Evolutionary conservation across 345 rosid species (phyloP).

Genomic region (Pistacia integerrima): DNA sequence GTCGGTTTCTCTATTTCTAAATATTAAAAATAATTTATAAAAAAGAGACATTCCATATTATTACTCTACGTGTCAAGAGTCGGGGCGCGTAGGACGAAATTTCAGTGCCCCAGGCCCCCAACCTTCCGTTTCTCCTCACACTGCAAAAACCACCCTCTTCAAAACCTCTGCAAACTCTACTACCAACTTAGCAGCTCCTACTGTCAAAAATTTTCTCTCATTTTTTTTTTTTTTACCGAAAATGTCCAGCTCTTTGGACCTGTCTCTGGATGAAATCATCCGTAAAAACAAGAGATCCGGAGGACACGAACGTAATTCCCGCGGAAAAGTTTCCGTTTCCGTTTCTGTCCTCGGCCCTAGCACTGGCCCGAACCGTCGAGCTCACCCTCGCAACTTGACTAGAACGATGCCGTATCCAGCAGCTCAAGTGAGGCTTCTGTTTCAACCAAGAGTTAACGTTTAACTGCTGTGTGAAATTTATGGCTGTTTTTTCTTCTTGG

Average conservation of each 20-base stretch:
- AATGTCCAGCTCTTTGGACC: slow-evolving; percentile 47
- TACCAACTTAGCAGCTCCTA: too few species aligned
- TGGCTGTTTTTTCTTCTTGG: neutral
- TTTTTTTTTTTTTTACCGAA: neutral
- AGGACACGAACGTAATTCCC: slow-evolving; percentile 11
- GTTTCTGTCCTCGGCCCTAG: neutral
- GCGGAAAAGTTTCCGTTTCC: slow-evolving; percentile 6
- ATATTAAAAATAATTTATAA: too few species aligned
- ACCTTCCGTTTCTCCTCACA: neutral
- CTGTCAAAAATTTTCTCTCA: neutral
- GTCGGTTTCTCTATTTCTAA: too few species aligned
- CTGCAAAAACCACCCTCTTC: neutral
- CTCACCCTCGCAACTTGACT: slow-evolving; percentile 23
- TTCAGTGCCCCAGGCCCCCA: neutral
- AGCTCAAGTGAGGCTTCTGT: slow-evolving; percentile 21
- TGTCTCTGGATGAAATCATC: slow-evolving; percentile 64
- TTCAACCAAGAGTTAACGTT: too few species aligned
- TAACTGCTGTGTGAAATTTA: too few species aligned
- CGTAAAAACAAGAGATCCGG: slow-evolving; percentile 32
- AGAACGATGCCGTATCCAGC: slow-evolving; percentile 35
- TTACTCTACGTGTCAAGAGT: neutral
- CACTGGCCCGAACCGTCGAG: slow-evolving; percentile 36
- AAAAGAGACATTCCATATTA: neutral
- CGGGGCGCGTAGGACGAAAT: neutral
- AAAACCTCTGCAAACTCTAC: neutral